These are phyloP conservation scores for Neonectria punicea DNA, from an alignment of 2,329 filamentous ascomycete genomes.

Conservation along the genomic window DNA sequence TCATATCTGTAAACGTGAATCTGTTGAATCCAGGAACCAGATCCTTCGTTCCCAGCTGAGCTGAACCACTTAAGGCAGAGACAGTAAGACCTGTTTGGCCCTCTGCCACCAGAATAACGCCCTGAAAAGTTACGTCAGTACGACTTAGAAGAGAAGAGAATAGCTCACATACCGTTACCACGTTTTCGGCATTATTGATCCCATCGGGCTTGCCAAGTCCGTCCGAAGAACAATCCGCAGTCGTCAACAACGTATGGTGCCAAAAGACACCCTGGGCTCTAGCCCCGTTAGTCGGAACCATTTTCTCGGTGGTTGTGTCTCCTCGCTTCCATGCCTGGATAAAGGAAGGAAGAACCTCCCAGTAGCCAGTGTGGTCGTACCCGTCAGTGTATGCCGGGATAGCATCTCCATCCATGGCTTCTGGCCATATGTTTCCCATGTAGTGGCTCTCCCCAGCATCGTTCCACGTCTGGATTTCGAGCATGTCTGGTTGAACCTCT, in stretches of 20 bases:
- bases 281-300: slow-evolving; percentile 3
- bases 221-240: slow-evolving; percentile 9
- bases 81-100: slow-evolving; percentile 8
- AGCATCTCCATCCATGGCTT: slow-evolving; percentile 4
- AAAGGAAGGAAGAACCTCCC: slow-evolving; percentile 14
- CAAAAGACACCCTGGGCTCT: slow-evolving; percentile 14
- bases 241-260: slow-evolving; percentile 18
- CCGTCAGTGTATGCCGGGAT: slow-evolving; percentile 13
- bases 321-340: slow-evolving; percentile 18
- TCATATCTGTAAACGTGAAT: slow-evolving; percentile 7
- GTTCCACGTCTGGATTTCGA: slow-evolving; percentile 30
- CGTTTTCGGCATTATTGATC: slow-evolving; percentile 3
- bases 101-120: slow-evolving; percentile 6
- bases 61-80: not conserved
- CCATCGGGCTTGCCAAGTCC: slow-evolving; percentile 10
- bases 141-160: not conserved
- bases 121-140: not conserved
- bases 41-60: not conserved
- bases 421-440: slow-evolving; percentile 29
- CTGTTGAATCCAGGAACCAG: slow-evolving; percentile 13
- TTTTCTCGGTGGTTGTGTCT: not conserved
- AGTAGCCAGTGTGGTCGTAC: slow-evolving; percentile 17
- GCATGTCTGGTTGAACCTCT: slow-evolving; percentile 16
- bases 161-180: not conserved
- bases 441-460: slow-evolving; percentile 37